Evolutionary conservation across 352 stramenopile genomes (phyloP).

Genomic region (Phytophthora pisi): DNA sequence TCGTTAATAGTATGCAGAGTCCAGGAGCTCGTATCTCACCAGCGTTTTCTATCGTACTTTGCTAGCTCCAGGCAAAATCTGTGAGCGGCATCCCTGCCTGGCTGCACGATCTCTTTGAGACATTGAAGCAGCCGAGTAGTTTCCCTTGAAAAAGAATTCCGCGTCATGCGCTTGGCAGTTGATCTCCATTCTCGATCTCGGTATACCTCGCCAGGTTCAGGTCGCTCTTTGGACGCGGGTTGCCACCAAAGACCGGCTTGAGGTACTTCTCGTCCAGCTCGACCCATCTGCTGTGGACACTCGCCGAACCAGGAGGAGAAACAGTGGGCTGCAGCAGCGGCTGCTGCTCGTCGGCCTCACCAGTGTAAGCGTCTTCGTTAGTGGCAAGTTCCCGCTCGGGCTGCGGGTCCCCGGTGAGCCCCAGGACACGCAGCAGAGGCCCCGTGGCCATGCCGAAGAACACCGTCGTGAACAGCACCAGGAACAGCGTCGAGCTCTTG

Average conservation of each 20-base stretch:
- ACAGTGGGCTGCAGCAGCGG: conserved; percentile 11
- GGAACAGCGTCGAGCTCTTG: conserved; percentile 67
- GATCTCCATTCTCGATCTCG: conserved; percentile 13
- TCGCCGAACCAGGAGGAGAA: conserved; percentile 37
- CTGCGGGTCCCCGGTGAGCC: conserved; percentile 29
- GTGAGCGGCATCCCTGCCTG: neutral
- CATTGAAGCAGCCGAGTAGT: neutral
- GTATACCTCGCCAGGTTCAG: conserved; percentile 20
- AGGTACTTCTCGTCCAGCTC: conserved; percentile 70
- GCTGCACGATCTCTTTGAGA: neutral
- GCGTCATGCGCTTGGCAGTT: conserved; percentile 12
- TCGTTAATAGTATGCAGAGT: conserved; percentile 18
- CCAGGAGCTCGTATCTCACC: conserved; percentile 10
- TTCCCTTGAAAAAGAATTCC: neutral
- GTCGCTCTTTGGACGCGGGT: conserved; percentile 36
- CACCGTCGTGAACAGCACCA: conserved; percentile 70
- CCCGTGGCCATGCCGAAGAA: conserved; percentile 57
- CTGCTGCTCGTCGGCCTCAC: conserved; percentile 27
- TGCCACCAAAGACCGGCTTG: conserved; percentile 69
- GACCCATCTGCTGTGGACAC: conserved; percentile 60
- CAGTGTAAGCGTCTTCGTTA: conserved; percentile 18
- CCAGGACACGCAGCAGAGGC: conserved; percentile 43
- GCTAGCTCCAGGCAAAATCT: conserved; percentile 9
- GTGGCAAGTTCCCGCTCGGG: conserved; percentile 8
- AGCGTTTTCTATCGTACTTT: conserved; percentile 21